Evolutionary conservation across 495 filamentous ascomycete species (phyloP), one percentile per base, ranked within the genome.

Genomic region (Penicillium riverlandense): DNA sequence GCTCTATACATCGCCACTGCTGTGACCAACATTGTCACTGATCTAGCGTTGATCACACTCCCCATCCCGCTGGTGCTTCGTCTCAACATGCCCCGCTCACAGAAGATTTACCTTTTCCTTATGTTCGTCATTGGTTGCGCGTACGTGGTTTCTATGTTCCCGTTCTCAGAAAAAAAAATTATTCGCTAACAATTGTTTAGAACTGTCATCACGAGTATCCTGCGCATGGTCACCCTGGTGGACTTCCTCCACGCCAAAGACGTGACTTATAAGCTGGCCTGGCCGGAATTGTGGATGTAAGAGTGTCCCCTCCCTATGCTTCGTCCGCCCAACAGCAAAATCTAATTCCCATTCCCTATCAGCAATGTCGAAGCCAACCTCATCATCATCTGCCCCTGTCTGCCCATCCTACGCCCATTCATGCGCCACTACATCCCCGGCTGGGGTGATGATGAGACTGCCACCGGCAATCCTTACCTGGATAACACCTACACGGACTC

Each of bases 11-110:
- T 67, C 8, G 59, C 58, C 11, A 69, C 63, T 2, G 67, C 69
- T 0, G 49, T 55, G 4, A 57, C 65, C 13, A 74, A 74, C 34
- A 72, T 67, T 32, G 37, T 50, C 4, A 69, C 55, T 22, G 69
- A 74, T 15, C 13, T 72, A 8, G 47, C 61, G 4, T 37, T 74
- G 13, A 54, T 70, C 0, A n/a, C 62, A 7, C 49, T 69, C 7
- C 66, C 70, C 0, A 38, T 70, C 0, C 58, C 57, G 11, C 38
- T 66, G 2, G 50, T 72, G 4, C 38, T 37, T 15, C 11, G 41
- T 3, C 46, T 66, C 1, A 47, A 43, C 0, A 39, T 66, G 43
- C 58, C 49, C 0, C 7, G 36, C 7, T 28, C 47, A 8, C 51
- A 58, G 39, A 61, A 62, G 36, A 1, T 59, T 1, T 51, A 52